Evolutionary conservation across 2,329 filamentous ascomycete genomes (phyloP), one percentile per base, ranked within the genome.

Genomic region (Ophiostoma pallidulum): DNA sequence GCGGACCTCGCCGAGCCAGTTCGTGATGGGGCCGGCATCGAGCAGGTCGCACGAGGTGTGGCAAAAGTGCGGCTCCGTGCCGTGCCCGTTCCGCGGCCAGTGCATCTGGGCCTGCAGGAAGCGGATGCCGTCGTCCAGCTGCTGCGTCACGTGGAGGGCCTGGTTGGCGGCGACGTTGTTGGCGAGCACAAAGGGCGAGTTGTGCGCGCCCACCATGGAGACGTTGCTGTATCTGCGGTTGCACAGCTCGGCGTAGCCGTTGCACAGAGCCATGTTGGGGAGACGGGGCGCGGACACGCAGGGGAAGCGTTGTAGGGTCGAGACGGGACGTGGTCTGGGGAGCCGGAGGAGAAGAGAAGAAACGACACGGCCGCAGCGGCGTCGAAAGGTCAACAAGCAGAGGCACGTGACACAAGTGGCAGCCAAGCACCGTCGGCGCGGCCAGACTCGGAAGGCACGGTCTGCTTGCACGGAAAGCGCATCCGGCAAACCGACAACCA

Each of bases 21-120:
- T 69, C 46, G 82, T 78, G 43, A 92, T 83, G 8, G 85, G 81
- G 0, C 91, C 90, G 2, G 77, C 86, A 56, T 95, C 82, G 28
- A 95, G 75, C 3, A 95, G 69, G 54, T 88, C 77, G 65, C 90
- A 96, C 39, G 76, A 81, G 1, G 85, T 86, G 63, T 96, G 90
- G 65, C 90, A 96, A 58, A 92, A 87, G 64, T 87, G 84, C 39
- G 76, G 76, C 22, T 62, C 65, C 1, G 68, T 69, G 32, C 62
- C 66, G 54, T 75, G 72, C 19, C 26, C 19, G 24, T 10, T 40
- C 26, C 54, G 56, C 1, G 74, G 72, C 63, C 69, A 81, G 51
- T 81, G 78, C 45, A 82, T 80, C 61, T 82, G 78, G 3, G 65
- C 78, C 59, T 82, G 78, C 28, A 82, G 61, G 54, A 82, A 74